Base-by-base conservation (phyloP, 208 protist species). In the Leishmania mexicana region DNA sequence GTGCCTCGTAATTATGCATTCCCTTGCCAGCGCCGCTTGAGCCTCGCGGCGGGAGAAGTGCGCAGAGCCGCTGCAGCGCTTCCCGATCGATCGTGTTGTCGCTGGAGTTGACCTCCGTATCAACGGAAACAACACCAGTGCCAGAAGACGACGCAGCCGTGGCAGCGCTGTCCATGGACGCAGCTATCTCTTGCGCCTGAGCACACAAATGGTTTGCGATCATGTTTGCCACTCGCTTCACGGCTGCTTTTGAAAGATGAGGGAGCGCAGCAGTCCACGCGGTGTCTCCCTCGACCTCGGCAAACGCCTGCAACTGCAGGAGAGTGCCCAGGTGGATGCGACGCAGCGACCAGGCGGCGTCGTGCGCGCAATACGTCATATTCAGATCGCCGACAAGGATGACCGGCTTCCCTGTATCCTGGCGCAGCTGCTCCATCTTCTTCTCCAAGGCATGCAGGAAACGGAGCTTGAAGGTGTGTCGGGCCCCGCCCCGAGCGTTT, bases 321-420 rank as follows among this genome's bases (percentile, higher is more conserved):
- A 89, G 85, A 28, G 73, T 79, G 40, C 75, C 79, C 4, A 97
- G 85, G 81, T 90, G 85, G 4, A 97, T 65, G 51, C 94, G 89
- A 35, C 92, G 90, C 65, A 96, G 85, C 1, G 81, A 88, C 93
- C 93, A 97, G 74, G 84, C 86, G 40, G 88, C 89, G 80, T 98
- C 95, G 51, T 94, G 83, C 0, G 91, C 78, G 31, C 91, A 88
- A 70, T 96, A 97, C 3, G 95, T 95, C 83, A 93, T 89, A 88
- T 98, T 98, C 49, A 98, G 70, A 78, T 98, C 95, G 0, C 95
- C 95, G 0, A 89, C 84, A 5, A 98, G 89, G 31, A 98, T 93
- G 24, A 97, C 85, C 1, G 93, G 90, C 72, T 93, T 91, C n/a
- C 78, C 74, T 11, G 87, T 90, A 54, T 91, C 85, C 35, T 51